Percentiles rank a stretch among this genome's conserved stretches.
phyloP scores from a whole-genome alignment of 2,329 filamentous ascomycete genomes.

The Cyclaneusma minus region DNA sequence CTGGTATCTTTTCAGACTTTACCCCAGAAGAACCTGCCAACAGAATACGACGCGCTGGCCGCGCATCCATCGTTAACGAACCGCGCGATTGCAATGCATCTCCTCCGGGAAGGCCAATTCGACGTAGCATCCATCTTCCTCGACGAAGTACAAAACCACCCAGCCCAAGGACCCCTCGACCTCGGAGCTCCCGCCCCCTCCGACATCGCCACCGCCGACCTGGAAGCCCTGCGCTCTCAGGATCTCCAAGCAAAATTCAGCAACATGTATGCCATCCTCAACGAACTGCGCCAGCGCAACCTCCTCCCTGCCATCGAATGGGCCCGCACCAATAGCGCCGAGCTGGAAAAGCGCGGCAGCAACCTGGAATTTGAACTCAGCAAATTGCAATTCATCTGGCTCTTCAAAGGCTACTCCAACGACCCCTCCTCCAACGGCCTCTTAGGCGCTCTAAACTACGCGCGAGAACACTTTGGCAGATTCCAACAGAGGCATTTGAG shows the following conservation, averaged over 20 bases:
- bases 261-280: conserved; percentile 81
- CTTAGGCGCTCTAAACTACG: conserved; percentile 58
- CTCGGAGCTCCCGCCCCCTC: conserved; percentile 17
- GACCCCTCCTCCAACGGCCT: conserved; percentile 39
- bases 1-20: conserved; percentile 19
- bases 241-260: conserved; percentile 69
- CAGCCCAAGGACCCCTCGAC: conserved; percentile 21
- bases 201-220: conserved; percentile 21
- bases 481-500: conserved; percentile 62
- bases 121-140: conserved; percentile 75
- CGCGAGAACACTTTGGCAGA: conserved; percentile 52
- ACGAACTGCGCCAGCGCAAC: conserved; percentile 59
- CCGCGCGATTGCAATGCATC: conserved; percentile 88
- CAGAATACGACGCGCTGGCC: conserved; percentile 66
- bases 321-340: conserved; percentile 55
- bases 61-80: conserved; percentile 68
- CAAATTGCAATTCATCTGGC: conserved; percentile 76
- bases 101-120: conserved; percentile 89
- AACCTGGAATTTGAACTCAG: conserved; percentile 92
- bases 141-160: conserved; percentile 43
- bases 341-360: conserved; percentile 68
- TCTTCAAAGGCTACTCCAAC: conserved; percentile 52
- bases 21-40: conserved; percentile 47
- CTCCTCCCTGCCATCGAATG: conserved; percentile 75
- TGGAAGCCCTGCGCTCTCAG: conserved; percentile 43